These are phyloP conservation scores for Entomophthora muscae DNA, from an alignment of 371 early-diverging fungal species.

Conservation along the genomic window DNA sequence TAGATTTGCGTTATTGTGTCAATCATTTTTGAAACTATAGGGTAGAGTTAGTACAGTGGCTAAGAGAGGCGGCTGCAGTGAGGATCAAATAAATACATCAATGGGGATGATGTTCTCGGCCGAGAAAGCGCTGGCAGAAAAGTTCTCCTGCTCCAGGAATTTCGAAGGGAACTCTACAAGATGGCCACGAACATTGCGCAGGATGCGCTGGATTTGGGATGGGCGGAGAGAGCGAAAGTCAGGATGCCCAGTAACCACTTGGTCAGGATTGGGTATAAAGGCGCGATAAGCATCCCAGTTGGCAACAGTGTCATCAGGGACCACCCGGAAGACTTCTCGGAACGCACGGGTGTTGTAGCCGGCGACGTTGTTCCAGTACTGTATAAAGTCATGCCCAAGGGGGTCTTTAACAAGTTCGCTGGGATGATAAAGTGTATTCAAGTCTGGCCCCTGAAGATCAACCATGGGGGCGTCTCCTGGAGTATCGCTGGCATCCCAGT, in stretches of 20 bases:
- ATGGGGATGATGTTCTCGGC: slow-evolving; percentile 24
- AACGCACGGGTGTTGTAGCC: slow-evolving; percentile 49
- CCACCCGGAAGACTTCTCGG: slow-evolving; percentile 61
- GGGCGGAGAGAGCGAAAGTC: slow-evolving; percentile 22
- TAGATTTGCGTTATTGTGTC: too few relatives aligned
- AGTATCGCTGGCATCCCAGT: slow-evolving; percentile 1
- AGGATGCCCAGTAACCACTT: slow-evolving; percentile 30
- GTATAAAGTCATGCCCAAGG: slow-evolving; percentile 38
- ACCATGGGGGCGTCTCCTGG: neutral
- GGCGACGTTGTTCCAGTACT: slow-evolving; percentile 46
- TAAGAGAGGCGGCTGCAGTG: too few relatives aligned
- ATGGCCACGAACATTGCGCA: slow-evolving; percentile 19
- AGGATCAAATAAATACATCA: slow-evolving; percentile 31
- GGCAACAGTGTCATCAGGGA: slow-evolving; percentile 58
- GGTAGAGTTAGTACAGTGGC: too few relatives aligned
- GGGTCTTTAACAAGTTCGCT: slow-evolving; percentile 48
- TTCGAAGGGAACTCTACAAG: slow-evolving; percentile 55
- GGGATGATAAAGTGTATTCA: neutral
- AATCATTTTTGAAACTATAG: too few relatives aligned
- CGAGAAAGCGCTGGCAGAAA: slow-evolving; percentile 31
- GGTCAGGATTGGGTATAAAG: slow-evolving; percentile 27
- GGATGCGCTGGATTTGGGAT: slow-evolving; percentile 13
- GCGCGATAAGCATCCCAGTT: slow-evolving; percentile 35
- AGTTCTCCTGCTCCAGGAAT: slow-evolving; percentile 49
- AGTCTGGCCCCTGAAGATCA: too few relatives aligned